These are phyloP conservation scores for Backusella westeae DNA, from an alignment of 192 early-diverging fungal species.

Conservation along the genomic window DNA sequence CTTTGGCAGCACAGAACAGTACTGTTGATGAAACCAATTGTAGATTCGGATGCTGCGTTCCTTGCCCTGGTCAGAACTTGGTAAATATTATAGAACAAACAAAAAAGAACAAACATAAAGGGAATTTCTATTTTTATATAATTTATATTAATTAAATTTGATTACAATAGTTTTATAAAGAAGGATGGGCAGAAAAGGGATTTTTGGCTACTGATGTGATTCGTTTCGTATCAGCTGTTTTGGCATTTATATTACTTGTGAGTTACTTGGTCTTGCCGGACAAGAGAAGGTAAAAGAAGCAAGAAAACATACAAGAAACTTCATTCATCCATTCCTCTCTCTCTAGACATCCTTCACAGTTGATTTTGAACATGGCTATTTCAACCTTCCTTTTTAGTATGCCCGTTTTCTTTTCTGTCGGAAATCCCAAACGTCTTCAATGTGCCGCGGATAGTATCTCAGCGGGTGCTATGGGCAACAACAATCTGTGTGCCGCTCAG, in stretches of 20 bases:
- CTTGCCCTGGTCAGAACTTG: conserved; percentile 49
- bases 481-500: conserved; percentile 47
- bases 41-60: conserved; percentile 49
- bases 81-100: conserved; percentile 3
- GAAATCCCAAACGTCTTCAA: conserved; percentile 42
- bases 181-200: conserved; percentile 36
- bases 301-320: too few relatives aligned
- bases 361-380: conserved; percentile 48
- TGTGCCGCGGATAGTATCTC: conserved; percentile 33
- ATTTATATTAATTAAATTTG: background rate
- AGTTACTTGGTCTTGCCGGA: conserved; percentile 48
- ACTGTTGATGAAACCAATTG: conserved; percentile 31
- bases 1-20: conserved; percentile 18
- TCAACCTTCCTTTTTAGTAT: conserved; percentile 49
- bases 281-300: conserved; percentile 30
- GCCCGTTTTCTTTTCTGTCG: conserved; percentile 44
- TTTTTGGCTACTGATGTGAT: conserved; percentile 45
- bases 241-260: conserved; percentile 40
- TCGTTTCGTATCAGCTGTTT: conserved; percentile 40
- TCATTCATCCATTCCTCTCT: too few relatives aligned
- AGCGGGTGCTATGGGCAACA: conserved; percentile 44
- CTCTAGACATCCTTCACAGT: conserved; percentile 32
- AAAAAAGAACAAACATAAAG: too few relatives aligned
- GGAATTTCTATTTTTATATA: background rate
- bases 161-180: conserved; percentile 36